These are phyloP conservation scores for Ceratobasidium sp. DNA, from an alignment of 1,284 basidiomycete species.

Conservation along the genomic window DNA sequence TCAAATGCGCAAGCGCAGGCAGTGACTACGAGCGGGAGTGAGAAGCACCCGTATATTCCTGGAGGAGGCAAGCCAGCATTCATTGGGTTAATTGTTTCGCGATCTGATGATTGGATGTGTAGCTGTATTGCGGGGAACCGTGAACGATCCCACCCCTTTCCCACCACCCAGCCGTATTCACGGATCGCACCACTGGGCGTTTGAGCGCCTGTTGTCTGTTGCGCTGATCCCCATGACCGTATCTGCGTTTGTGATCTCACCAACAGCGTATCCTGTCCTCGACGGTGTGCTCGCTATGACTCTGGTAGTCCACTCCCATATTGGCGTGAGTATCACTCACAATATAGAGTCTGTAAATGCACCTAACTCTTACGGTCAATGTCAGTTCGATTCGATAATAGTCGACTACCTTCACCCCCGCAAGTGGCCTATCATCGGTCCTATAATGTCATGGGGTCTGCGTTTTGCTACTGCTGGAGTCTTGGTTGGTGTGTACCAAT, in stretches of 20 bases:
- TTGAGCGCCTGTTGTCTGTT: constrained; percentile 91
- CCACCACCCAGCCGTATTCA: constrained; percentile 83
- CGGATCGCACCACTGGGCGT: constrained; percentile 98
- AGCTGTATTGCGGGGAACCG: constrained; percentile 85
- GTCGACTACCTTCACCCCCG: constrained; percentile 94
- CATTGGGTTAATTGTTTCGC: constrained; percentile 3
- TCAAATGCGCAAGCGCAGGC: constrained; percentile 15
- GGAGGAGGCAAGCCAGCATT: constrained; percentile 69
- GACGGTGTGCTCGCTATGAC: constrained; percentile 90
- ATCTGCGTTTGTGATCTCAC: constrained; percentile 78
- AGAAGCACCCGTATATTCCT: constrained; percentile 62
- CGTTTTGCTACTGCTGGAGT: constrained; percentile 83
- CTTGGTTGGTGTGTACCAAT: constrained; percentile 93
- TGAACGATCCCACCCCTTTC: constrained; percentile 94
- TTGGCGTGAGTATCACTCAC: constrained; percentile 70
- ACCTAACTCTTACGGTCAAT: background rate
- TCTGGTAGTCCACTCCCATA: constrained; percentile 93
- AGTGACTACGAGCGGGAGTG: constrained; percentile 23
- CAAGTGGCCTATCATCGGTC: constrained; percentile 88
- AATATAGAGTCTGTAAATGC: constrained; percentile 38
- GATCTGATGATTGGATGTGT: background rate
- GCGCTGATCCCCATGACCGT: constrained; percentile 88
- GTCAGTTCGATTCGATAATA: constrained; percentile 76
- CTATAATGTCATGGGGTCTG: constrained; percentile 76
- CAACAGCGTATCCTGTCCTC: constrained; percentile 79